Evolutionary conservation across 164 flowering plant genomes (phyloP).

Genomic region (Malania oleifera): DNA sequence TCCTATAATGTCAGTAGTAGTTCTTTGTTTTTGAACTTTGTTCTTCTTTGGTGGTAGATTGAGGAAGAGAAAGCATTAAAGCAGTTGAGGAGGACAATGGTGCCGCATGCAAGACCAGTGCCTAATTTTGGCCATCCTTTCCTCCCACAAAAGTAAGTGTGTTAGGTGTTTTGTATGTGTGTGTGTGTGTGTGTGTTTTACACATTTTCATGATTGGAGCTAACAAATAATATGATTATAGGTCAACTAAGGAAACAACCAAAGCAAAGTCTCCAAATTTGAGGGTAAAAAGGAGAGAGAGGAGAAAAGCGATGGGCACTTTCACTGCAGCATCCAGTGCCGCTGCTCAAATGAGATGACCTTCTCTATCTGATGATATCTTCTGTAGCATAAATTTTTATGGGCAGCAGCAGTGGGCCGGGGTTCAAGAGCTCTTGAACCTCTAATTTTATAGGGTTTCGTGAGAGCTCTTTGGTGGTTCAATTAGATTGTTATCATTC

Average conservation of each 20-base stretch:
- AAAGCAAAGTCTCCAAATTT: constrained; percentile 77
- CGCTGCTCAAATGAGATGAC: constrained; percentile 67
- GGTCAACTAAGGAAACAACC: constrained; percentile 68
- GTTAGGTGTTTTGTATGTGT: background rate
- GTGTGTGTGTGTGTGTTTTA: background rate
- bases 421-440: constrained; percentile 41
- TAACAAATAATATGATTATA: constrained; percentile 13
- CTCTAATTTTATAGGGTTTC: too few relatives aligned
- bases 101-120: constrained; percentile 89
- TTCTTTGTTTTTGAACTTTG: background rate
- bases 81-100: constrained; percentile 84
- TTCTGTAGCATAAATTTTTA: too few relatives aligned
- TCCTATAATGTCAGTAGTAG: background rate
- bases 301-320: constrained; percentile 19
- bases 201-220: background rate
- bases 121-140: constrained; percentile 82
- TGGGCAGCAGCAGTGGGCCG: too few relatives aligned
- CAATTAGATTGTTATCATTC: too few relatives aligned
- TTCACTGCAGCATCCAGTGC: constrained; percentile 30
- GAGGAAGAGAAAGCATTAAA: constrained; percentile 96
- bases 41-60: constrained; percentile 37
- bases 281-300: constrained; percentile 49
- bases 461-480: too few relatives aligned
- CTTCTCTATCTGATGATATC: background rate
- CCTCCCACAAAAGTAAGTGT: constrained; percentile 65